phyloP scores from a whole-genome alignment of 208 protist genomes.

The Leishmania guyanensis region DNA sequence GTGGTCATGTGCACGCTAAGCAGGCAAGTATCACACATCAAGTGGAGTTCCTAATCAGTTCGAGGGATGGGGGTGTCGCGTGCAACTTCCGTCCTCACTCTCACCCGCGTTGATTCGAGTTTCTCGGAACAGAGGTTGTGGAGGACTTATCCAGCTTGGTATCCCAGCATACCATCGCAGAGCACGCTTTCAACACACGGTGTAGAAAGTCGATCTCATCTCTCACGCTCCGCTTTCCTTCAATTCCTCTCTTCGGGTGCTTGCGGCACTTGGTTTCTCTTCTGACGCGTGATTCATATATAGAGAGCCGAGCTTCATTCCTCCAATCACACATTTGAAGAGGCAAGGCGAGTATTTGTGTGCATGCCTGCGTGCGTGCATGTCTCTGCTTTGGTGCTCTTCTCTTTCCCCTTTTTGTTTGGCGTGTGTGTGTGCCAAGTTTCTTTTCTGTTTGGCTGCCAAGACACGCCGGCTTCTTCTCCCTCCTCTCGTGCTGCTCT shows the following conservation, averaged over 20 bases:
- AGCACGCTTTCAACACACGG: not conserved
- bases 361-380: slow-evolving; percentile 29
- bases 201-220: not conserved
- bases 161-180: not conserved
- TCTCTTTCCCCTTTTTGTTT: no score
- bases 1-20: no score
- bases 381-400: slow-evolving; percentile 17
- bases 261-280: not conserved
- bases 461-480: not conserved
- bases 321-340: not conserved
- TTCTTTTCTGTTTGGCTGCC: not conserved
- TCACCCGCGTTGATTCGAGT: not conserved
- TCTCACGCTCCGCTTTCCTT: not conserved
- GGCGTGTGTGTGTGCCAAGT: no score
- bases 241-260: not conserved
- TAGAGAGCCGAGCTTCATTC: not conserved
- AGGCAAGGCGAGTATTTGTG: not conserved
- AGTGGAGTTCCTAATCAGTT: not conserved
- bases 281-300: not conserved
- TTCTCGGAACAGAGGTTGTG: not conserved
- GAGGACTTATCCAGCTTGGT: not conserved
- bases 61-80: not conserved
- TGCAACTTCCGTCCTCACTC: not conserved
- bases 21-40: not conserved
- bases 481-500: not conserved